Conservation (phyloP, 345 rosid genomes). For the Euphorbia lathyris region DNA sequence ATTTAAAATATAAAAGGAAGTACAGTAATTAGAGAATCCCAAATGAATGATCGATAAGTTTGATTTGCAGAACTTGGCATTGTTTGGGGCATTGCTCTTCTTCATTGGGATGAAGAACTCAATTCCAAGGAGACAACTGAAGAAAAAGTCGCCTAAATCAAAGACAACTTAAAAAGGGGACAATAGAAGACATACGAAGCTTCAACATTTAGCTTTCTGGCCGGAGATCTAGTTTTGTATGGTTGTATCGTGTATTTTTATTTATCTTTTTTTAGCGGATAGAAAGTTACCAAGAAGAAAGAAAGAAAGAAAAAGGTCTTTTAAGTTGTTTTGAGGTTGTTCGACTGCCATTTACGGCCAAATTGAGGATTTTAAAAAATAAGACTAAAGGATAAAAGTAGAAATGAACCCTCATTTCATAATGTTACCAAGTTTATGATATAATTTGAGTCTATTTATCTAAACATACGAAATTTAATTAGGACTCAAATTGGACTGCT, state of each 20-base stretch:
- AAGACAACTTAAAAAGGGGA: constrained; percentile 29
- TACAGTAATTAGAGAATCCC: background rate
- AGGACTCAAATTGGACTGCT: too few species aligned
- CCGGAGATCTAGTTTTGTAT: constrained; percentile 16
- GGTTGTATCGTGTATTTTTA: background rate
- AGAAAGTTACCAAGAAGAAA: constrained; percentile 1
- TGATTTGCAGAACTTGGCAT: constrained; percentile 55
- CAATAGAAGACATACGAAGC: background rate
- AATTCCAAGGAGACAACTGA: constrained; percentile 52
- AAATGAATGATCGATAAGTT: background rate
- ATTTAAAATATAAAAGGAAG: too few species aligned
- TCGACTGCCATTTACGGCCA: constrained; percentile 4
- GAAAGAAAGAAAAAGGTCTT: background rate
- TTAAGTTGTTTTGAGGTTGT: constrained; percentile 3
- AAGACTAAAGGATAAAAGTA: too few species aligned
- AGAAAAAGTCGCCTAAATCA: constrained; percentile 59
- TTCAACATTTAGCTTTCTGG: background rate
- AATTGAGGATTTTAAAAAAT: constrained; percentile 9
- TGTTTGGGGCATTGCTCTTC: constrained; percentile 67
- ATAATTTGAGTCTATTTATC: too few species aligned
- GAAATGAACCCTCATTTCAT: too few species aligned
- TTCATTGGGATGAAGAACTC: constrained; percentile 84
- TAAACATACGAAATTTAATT: too few species aligned
- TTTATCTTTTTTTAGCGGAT: constrained; percentile 5
- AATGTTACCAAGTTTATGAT: too few species aligned